phyloP scores from a whole-genome alignment of 768 basidiomycete species.

The Lactarius deliciosus region DNA sequence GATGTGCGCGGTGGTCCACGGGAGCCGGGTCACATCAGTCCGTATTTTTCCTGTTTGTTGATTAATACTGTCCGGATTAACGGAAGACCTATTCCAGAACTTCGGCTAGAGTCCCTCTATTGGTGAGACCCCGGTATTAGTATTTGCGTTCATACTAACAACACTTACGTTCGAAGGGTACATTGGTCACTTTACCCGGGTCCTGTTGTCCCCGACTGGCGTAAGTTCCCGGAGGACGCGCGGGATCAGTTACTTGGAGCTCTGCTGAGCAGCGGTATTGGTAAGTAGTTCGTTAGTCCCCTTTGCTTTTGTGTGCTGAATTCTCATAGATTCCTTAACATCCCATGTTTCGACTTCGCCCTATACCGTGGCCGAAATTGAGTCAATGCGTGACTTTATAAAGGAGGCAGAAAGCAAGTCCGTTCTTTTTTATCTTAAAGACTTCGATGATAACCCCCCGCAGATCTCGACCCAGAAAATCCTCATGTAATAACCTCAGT shows the following conservation, averaged over 20 bases:
- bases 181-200: slow-evolving; percentile 21
- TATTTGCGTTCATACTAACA: not conserved
- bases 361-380: slow-evolving; percentile 13
- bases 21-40: slow-evolving; percentile 15
- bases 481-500: not conserved
- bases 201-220: too few relatives aligned
- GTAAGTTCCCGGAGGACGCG: slow-evolving; percentile 6
- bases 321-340: slow-evolving; percentile 11
- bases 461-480: not conserved
- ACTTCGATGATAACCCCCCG: not conserved
- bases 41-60: not conserved
- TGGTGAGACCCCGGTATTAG: slow-evolving; percentile 4
- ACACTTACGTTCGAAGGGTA: not conserved
- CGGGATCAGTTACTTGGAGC: not conserved
- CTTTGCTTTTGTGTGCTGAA: not conserved
- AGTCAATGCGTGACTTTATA: slow-evolving; percentile 11
- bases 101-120: slow-evolving; percentile 16
- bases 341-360: slow-evolving; percentile 18
- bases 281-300: not conserved
- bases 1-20: not conserved
- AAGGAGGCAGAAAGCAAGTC: slow-evolving; percentile 5
- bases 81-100: not conserved
- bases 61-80: too few relatives aligned
- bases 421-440: not conserved
- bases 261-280: slow-evolving; percentile 19